Evolutionary conservation across 768 basidiomycete genomes (phyloP).

Genomic region (Tubosaeta sp.): DNA sequence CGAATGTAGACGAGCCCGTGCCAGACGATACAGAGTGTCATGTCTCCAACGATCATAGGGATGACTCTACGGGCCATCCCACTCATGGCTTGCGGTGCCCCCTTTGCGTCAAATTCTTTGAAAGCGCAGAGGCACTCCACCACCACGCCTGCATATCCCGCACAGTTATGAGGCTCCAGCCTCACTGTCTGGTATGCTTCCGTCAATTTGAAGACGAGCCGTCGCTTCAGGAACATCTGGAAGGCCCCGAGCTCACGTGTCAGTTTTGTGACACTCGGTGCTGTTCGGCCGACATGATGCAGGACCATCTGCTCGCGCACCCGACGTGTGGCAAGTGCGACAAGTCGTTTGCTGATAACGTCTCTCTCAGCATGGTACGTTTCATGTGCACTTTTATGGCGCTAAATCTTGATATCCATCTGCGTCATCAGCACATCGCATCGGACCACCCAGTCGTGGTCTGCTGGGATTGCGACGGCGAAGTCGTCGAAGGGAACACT

Average conservation of each 20-base stretch:
- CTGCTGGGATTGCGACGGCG: constrained; percentile 29
- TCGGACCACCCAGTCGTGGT: constrained; percentile 22
- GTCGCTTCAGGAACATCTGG: constrained; percentile 17
- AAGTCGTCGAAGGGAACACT: constrained; percentile 16
- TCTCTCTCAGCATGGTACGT: constrained; percentile 21
- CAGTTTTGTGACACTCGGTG: constrained; percentile 16
- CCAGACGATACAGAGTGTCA: background rate
- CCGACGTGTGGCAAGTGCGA: constrained; percentile 22
- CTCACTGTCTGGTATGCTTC: constrained; percentile 22
- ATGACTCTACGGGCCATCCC: background rate
- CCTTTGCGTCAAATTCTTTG: background rate
- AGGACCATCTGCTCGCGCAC: constrained; percentile 23
- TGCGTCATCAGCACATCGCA: constrained; percentile 17
- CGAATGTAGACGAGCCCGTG: background rate
- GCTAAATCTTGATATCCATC: background rate
- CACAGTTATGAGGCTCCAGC: background rate
- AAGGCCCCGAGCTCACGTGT: constrained; percentile 15
- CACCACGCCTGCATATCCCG: constrained; percentile 15
- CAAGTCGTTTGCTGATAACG: constrained; percentile 15
- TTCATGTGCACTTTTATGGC: background rate
- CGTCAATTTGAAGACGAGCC: constrained; percentile 18
- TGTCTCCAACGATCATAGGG: background rate
- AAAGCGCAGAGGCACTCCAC: background rate
- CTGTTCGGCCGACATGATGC: constrained; percentile 23
- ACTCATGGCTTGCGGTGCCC: background rate